These are phyloP conservation scores for Sistotremastrum suecicum DNA, from an alignment of 768 basidiomycete genomes.

Conservation along the genomic window DNA sequence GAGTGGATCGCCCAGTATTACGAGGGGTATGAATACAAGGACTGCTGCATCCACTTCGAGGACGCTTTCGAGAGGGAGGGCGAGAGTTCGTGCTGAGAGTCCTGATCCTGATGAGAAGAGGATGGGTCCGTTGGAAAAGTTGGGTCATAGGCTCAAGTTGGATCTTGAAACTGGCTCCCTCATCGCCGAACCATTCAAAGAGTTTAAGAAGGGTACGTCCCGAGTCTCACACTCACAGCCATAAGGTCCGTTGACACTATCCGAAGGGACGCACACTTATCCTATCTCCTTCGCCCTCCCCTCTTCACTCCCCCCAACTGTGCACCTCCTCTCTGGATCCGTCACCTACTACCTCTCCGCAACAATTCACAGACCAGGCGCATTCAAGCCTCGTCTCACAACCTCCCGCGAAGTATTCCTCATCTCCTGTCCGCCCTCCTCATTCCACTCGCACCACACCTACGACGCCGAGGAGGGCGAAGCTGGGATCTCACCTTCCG, in stretches of 20 bases:
- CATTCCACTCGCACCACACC: slow-evolving; percentile 37
- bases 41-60: neutral
- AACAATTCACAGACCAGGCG: slow-evolving; percentile 68
- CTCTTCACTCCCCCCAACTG: slow-evolving; percentile 58
- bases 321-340: slow-evolving; percentile 61
- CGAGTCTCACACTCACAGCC: neutral
- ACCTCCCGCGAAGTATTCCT: slow-evolving; percentile 61
- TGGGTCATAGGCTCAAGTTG: slow-evolving; percentile 27
- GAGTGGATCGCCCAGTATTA: too few species aligned
- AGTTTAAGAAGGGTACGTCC: slow-evolving; percentile 68
- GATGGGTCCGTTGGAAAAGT: slow-evolving; percentile 22
- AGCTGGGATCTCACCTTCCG: neutral
- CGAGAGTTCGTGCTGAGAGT: neutral
- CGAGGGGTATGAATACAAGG: too few species aligned
- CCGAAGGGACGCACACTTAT: slow-evolving; percentile 76
- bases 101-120: slow-evolving; percentile 4
- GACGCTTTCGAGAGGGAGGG: slow-evolving; percentile 9
- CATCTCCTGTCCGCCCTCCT: slow-evolving; percentile 58
- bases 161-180: slow-evolving; percentile 16
- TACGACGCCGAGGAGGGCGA: slow-evolving; percentile 45
- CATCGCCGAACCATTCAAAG: slow-evolving; percentile 42
- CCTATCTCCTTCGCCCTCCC: slow-evolving; percentile 89
- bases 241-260: neutral
- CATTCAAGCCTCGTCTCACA: slow-evolving; percentile 58
- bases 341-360: slow-evolving; percentile 74